Base-by-base conservation (phyloP, 805 yeast species). In the Helenozyma rhizophorensis region DNA sequence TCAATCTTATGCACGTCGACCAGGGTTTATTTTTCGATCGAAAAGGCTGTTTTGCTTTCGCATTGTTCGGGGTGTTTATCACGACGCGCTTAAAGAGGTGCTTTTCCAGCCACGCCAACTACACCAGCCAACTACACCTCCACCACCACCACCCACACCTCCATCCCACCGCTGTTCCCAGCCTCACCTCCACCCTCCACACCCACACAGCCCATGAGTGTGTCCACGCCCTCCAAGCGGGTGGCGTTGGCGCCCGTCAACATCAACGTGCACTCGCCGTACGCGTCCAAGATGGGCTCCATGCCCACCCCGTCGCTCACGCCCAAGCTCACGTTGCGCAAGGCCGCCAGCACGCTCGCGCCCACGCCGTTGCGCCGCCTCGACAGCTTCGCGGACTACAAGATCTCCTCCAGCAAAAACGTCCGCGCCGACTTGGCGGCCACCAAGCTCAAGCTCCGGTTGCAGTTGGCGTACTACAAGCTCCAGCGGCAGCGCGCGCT, bases 401-500 rank as follows among this genome's bases (percentile, higher is more conserved):
- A 51, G 23, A 42, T 45, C 39, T 33, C 47, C 21, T 37, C 32
- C 33, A 35, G 31, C 43, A 44, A 43, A 19, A 58, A 51, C 42
- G 59, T 53, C 37, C 46, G 56, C 34, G 67, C 65, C 6, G 64
- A 60, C 18, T 53, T 63, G 48, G 68, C 69, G 9, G 72, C 70
- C 21, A 60, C 67, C 14, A 65, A 65, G 42, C 53, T 66, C 46
- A 66, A 63, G 50, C 52, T 65, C 37, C 65, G 65, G 45, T 49
- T 66, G 25, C 70, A 61, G 39, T 47, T 65, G 40, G 72, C 72
- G 2, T 44, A 65, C 23, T 62, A 57, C 49, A 66, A 65, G 43
- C 40, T 66, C 21, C 64, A 62, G 40, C 49, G 39, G 38, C 36
- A 34, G 33, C 35, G 38, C 8, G 37, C 27, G 26, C 40, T 43